Conservation (phyloP, 2,329 filamentous ascomycete genomes). For the Bipolaris cookei region DNA sequence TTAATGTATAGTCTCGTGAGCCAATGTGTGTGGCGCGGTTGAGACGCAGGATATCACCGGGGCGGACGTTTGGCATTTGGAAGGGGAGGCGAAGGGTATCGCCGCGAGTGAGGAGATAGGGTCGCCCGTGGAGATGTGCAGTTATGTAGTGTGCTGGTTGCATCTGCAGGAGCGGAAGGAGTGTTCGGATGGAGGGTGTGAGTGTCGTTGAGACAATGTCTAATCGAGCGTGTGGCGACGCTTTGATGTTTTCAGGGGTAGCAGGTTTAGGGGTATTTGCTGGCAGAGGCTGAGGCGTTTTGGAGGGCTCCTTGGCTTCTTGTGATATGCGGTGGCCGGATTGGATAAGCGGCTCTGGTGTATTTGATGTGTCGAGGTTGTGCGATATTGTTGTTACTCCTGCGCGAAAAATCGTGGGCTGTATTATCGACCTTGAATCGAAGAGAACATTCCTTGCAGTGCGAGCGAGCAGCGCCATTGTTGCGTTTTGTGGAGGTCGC, state of each 20-base stretch:
- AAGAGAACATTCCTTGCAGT: constrained; percentile 68
- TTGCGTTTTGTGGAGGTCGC: constrained; percentile 14
- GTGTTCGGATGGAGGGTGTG: constrained; percentile 62
- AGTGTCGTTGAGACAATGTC: constrained; percentile 49
- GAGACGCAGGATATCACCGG: constrained; percentile 85
- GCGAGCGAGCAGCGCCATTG: constrained; percentile 54
- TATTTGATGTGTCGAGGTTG: constrained; percentile 46
- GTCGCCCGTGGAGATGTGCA: constrained; percentile 77
- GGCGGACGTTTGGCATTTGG: constrained; percentile 58
- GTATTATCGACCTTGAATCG: constrained; percentile 62
- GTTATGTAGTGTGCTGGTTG: constrained; percentile 81
- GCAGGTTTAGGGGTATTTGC: constrained; percentile 22
- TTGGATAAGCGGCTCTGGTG: constrained; percentile 55
- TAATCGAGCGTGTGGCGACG: constrained; percentile 30
- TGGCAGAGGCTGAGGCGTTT: constrained; percentile 24
- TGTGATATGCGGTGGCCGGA: constrained; percentile 51
- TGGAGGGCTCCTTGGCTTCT: constrained; percentile 32
- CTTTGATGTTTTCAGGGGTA: constrained; percentile 22
- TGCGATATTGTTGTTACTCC: constrained; percentile 53
- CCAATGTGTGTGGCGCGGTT: constrained; percentile 85
- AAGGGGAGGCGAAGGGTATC: constrained; percentile 59
- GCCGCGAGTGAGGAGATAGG: constrained; percentile 74
- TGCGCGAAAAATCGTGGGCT: constrained; percentile 60
- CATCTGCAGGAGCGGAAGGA: constrained; percentile 73
- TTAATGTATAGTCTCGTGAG: constrained; percentile 87